These are phyloP conservation scores for Colletotrichum costaricense DNA, from an alignment of 2,329 filamentous ascomycete species.

Conservation along the genomic window DNA sequence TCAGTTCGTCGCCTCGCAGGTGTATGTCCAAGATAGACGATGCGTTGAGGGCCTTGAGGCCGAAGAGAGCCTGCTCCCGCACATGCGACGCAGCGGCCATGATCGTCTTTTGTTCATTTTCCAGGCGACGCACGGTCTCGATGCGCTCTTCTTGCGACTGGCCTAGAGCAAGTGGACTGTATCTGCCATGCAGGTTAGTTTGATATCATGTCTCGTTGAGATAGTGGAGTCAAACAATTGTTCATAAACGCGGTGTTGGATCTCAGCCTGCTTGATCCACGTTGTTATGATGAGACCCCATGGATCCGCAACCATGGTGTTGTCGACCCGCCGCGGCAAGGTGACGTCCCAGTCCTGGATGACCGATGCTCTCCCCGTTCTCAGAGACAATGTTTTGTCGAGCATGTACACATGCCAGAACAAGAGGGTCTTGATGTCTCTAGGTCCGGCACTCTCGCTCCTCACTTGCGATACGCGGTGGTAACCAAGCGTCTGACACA, in stretches of 20 bases:
- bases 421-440: slow-evolving; percentile 52
- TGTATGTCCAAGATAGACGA: slow-evolving; percentile 56
- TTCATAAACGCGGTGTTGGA: slow-evolving; percentile 71
- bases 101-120: slow-evolving; percentile 50
- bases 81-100: slow-evolving; percentile 49
- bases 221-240: slow-evolving; percentile 47
- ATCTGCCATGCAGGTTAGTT: slow-evolving; percentile 47
- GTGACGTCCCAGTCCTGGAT: slow-evolving; percentile 71
- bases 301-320: slow-evolving; percentile 47
- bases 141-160: slow-evolving; percentile 52
- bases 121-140: slow-evolving; percentile 51
- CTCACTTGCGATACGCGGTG: slow-evolving; percentile 57
- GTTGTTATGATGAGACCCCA: slow-evolving; percentile 60
- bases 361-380: slow-evolving; percentile 64
- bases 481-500: slow-evolving; percentile 73
- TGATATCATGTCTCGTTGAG: not conserved
- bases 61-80: slow-evolving; percentile 48
- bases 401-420: slow-evolving; percentile 66
- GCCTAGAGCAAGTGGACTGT: slow-evolving; percentile 60
- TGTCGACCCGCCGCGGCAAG: slow-evolving; percentile 52
- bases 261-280: slow-evolving; percentile 66
- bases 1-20: slow-evolving; percentile 59
- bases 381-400: slow-evolving; percentile 65
- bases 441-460: slow-evolving; percentile 44
- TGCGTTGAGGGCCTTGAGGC: slow-evolving; percentile 51